Evolutionary conservation across 2,329 filamentous ascomycete species (phyloP).

Genomic region (Aureobasidium pullulans): DNA sequence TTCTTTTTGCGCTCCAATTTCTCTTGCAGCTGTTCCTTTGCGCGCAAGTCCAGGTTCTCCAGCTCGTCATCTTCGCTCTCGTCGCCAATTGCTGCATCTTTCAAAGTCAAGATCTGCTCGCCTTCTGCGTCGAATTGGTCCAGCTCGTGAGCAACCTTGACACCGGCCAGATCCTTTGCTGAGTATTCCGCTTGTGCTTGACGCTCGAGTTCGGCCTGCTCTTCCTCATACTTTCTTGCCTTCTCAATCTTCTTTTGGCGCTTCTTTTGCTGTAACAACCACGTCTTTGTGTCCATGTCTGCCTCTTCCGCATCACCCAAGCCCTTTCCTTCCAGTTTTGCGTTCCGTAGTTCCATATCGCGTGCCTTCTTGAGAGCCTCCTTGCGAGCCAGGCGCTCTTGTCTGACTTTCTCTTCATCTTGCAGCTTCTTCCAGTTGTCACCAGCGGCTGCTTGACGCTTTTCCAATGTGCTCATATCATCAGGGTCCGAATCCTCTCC

Average conservation of each 20-base stretch:
- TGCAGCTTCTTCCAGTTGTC: constrained; percentile 67
- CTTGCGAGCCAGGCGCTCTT: constrained; percentile 70
- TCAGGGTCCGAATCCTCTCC: constrained; percentile 57
- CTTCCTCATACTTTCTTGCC: constrained; percentile 62
- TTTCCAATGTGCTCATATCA: constrained; percentile 74
- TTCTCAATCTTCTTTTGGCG: constrained; percentile 81
- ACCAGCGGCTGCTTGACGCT: constrained; percentile 62
- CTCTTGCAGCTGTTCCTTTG: constrained; percentile 66
- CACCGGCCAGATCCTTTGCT: constrained; percentile 75
- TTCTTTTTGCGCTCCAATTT: constrained; percentile 83
- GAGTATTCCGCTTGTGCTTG: constrained; percentile 73
- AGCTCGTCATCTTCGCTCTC: constrained; percentile 82
- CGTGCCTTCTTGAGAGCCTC: constrained; percentile 80
- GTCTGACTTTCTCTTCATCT: constrained; percentile 65
- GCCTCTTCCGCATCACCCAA: constrained; percentile 66
- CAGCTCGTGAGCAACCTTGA: constrained; percentile 86
- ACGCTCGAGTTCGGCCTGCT: constrained; percentile 62
- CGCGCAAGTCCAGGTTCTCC: constrained; percentile 65
- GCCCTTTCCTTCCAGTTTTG: constrained; percentile 72
- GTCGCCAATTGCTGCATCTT: constrained; percentile 78
- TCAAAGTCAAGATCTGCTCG: constrained; percentile 89
- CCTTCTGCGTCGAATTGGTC: constrained; percentile 66
- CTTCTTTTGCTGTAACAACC: constrained; percentile 87
- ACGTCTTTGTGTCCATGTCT: constrained; percentile 71
- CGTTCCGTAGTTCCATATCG: constrained; percentile 70